Base-by-base conservation (phyloP, 1,284 basidiomycete species). In the Filobasidium uniguttulatum region DNA sequence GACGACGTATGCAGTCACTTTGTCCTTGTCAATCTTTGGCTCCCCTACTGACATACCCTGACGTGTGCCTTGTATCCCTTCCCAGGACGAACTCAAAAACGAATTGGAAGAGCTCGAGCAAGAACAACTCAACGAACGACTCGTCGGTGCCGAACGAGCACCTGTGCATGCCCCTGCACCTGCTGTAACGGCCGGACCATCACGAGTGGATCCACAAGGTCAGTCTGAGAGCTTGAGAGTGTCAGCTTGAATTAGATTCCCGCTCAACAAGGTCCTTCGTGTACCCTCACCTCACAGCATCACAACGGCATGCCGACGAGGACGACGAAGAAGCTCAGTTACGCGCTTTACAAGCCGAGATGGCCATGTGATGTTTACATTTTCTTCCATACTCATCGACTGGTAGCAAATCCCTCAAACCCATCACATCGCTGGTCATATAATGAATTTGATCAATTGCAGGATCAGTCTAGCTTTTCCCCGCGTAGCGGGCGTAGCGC, bases 261-360 rank as follows among this genome's bases (percentile, higher is more conserved):
- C 15, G 37, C 17, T 40, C 5, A 40, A 3, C 37, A 4, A 14
- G 17, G 37, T 5, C 20, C 5, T 40, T 53, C 53, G n/a, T 46
- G 8, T 10, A 19, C 44, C 17, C 17, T 48, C 10, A 38, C 22
- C n/a, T 35, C 58, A 53, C 55, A 54, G 60, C 62, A 66, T 67
- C 67, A 46, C 70, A 68, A 66, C 70, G 66, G 59, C 67, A 66
- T 57, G 77, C 74, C 48, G 81, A 80, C 61, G 87, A 93, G 64
- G 86, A 85, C 67, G 88, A 94, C 73, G 91, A 97, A 68, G 93
- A 91, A 59, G 82, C 79, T 40, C 83, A 97, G 70, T 80, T 99
- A 63, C 80, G 79, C 66, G 81, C 88, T 67, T 74, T 99, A 59
- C 93, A 97, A 72, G 91, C 89, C 17, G 82, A 82, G 53, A 71